Evolutionary conservation across 2,329 filamentous ascomycete genomes (phyloP).

Genomic region (Talaromyces rugulosus): DNA sequence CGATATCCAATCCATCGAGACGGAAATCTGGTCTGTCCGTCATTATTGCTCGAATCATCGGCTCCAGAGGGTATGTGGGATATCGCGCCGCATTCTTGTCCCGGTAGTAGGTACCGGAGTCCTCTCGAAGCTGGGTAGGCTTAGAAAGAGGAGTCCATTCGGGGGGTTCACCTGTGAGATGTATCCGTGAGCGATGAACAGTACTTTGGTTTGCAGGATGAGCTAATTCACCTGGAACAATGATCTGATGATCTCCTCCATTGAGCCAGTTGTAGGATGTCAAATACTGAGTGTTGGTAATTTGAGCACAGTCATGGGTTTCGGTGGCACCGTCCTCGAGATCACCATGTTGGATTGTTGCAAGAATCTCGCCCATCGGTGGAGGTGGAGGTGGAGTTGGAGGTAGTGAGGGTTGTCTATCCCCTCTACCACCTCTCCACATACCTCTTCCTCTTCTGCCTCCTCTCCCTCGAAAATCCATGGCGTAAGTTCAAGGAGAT

Average conservation of each 20-base stretch:
- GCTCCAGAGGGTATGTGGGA: slow-evolving; percentile 40
- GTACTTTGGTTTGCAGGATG: slow-evolving; percentile 5
- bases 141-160: slow-evolving; percentile 45
- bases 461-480: neutral
- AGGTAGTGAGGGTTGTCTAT: neutral
- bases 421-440: neutral
- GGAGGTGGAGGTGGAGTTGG: slow-evolving; percentile 13
- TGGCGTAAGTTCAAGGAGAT: neutral
- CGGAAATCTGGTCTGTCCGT: slow-evolving; percentile 33
- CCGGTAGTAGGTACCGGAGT: slow-evolving; percentile 43
- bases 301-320: slow-evolving; percentile 18
- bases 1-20: slow-evolving; percentile 46
- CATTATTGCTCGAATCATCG: slow-evolving; percentile 42
- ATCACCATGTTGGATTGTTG: slow-evolving; percentile 13
- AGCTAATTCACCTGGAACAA: slow-evolving; percentile 41
- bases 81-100: slow-evolving; percentile 38
- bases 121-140: slow-evolving; percentile 34
- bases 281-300: slow-evolving; percentile 38
- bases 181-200: slow-evolving; percentile 11
- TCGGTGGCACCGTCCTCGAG: neutral
- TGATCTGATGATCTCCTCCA: slow-evolving; percentile 32
- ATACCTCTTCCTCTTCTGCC: neutral
- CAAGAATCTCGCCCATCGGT: slow-evolving; percentile 15
- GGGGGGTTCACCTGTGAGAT: slow-evolving; percentile 45
- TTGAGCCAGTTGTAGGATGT: slow-evolving; percentile 53